A percentile compares a stretch with the other conserved stretches of the same genome.
Conservation (phyloP, 345 rosid genomes). For the Geranium rotundifolium region DNA sequence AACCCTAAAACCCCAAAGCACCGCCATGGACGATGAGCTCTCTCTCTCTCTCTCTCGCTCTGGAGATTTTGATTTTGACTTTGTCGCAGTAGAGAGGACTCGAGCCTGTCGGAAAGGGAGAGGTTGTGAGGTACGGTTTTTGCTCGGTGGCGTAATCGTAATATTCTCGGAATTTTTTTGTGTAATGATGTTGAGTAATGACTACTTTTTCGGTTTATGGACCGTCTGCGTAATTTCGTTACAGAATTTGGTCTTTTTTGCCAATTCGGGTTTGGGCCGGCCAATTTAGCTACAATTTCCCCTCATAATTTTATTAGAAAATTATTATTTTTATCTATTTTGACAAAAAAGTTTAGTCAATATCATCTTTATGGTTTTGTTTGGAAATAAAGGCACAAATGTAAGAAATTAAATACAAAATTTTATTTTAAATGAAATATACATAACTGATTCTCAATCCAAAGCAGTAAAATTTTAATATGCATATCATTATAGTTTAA, state of each 20-base stretch:
- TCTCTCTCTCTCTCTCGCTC: not conserved
- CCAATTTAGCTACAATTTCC: not conserved
- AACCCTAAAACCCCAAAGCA: slow-evolving; percentile 34
- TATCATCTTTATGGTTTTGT: too few relatives aligned
- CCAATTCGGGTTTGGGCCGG: not conserved
- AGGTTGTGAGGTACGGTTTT: not conserved
- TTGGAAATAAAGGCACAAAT: too few relatives aligned
- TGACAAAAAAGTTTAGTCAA: too few relatives aligned
- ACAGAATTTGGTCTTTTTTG: not conserved
- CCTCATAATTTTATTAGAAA: too few relatives aligned
- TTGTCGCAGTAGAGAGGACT: not conserved
- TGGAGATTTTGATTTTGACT: not conserved
- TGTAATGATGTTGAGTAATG: not conserved
- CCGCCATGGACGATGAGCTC: slow-evolving; percentile 25
- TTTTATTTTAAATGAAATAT: too few relatives aligned
- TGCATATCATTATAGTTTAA: too few relatives aligned
- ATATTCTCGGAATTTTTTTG: not conserved
- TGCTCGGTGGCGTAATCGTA: not conserved
- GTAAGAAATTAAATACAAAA: too few relatives aligned
- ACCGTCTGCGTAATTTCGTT: not conserved
- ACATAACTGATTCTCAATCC: too few relatives aligned
- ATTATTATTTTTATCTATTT: too few relatives aligned
- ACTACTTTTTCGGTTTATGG: not conserved
- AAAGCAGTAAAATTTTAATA: too few relatives aligned
- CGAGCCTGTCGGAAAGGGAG: not conserved